These are phyloP conservation scores for Diaporthe sp. DNA, from an alignment of 2,329 filamentous ascomycete genomes.

Conservation along the genomic window DNA sequence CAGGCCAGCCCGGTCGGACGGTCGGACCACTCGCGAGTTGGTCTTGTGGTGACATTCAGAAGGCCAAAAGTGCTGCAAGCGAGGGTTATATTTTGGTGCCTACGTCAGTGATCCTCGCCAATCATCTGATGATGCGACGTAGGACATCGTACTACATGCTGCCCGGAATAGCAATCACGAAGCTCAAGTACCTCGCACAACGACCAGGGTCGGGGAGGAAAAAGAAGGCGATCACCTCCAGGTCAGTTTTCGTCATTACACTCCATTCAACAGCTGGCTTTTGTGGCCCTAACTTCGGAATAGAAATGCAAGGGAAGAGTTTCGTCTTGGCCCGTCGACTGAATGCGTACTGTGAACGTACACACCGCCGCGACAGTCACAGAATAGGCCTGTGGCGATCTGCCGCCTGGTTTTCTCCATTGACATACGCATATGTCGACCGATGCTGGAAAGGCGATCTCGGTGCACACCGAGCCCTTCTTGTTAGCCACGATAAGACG, in stretches of 20 bases:
- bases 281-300: background rate
- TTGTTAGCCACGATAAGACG: background rate
- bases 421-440: background rate
- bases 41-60: background rate
- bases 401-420: background rate
- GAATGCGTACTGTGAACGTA: background rate
- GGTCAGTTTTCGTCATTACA: background rate
- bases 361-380: background rate
- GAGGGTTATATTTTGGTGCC: background rate
- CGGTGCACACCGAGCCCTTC: background rate
- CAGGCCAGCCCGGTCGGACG: background rate
- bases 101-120: background rate
- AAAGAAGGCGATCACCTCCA: background rate
- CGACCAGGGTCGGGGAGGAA: background rate
- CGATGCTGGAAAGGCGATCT: background rate
- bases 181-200: background rate
- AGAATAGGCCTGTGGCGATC: background rate
- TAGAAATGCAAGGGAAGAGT: background rate
- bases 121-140: conserved; percentile 4
- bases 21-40: background rate
- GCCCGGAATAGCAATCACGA: background rate
- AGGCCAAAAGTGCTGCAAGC: background rate
- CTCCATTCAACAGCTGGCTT: background rate
- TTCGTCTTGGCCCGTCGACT: background rate
- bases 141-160: background rate